phyloP scores from a whole-genome alignment of 2,329 filamentous ascomycete genomes.

The Pseudogymnoascus sp. region DNA sequence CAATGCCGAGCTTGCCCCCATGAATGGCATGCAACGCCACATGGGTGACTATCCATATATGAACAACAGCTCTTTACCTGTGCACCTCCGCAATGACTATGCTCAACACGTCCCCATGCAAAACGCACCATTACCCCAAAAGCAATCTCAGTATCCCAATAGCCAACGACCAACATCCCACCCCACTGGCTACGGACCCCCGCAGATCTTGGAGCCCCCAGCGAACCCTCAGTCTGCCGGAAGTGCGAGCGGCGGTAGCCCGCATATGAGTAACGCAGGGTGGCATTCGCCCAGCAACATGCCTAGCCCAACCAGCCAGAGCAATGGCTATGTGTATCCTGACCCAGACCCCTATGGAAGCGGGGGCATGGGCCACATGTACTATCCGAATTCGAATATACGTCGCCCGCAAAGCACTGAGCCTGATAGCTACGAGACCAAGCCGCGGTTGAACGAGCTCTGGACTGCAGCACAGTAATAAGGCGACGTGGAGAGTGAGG shows the following conservation, averaged over 20 bases:
- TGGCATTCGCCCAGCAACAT: conserved; percentile 68
- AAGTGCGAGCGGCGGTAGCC: conserved; percentile 69
- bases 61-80: conserved; percentile 70
- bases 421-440: conserved; percentile 56
- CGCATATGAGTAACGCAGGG: conserved; percentile 65
- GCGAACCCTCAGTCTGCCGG: conserved; percentile 60
- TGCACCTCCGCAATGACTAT: conserved; percentile 68
- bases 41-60: conserved; percentile 63
- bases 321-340: conserved; percentile 67
- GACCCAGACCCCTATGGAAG: conserved; percentile 71
- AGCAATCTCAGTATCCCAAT: conserved; percentile 1
- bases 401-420: conserved; percentile 72
- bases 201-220: conserved; percentile 69
- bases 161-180: conserved; percentile 68
- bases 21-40: conserved; percentile 58
- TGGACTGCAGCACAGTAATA: conserved; percentile 45
- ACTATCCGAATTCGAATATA: conserved; percentile 63
- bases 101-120: conserved; percentile 41
- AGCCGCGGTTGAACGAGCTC: conserved; percentile 49
- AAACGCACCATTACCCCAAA: conserved; percentile 56
- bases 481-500: neutral
- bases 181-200: conserved; percentile 74
- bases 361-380: conserved; percentile 58
- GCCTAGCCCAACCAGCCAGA: conserved; percentile 57
- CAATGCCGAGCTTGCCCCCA: conserved; percentile 63